Conservation (phyloP, 257 asterid genomes). For the Salvia miltiorrhiza region DNA sequence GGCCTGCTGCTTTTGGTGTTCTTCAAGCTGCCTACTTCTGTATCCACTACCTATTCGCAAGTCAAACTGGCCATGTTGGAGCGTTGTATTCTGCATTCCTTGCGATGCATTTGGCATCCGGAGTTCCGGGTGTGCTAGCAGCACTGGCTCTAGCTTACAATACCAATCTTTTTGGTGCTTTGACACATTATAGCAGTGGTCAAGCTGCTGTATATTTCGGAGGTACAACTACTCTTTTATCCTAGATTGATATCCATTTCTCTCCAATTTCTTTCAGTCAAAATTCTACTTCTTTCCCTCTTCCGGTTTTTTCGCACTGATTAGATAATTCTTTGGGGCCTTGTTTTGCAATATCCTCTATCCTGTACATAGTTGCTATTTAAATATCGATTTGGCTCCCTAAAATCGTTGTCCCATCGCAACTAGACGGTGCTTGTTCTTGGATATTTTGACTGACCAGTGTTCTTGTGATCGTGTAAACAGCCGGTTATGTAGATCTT, state of each 20-base stretch:
- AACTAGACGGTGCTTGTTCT: not conserved
- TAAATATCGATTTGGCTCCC: not conserved
- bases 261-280: not conserved
- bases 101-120: constrained; percentile 91
- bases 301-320: not conserved
- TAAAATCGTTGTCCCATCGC: not conserved
- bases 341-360: not conserved
- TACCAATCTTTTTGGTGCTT: constrained; percentile 86
- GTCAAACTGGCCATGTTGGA: constrained; percentile 96
- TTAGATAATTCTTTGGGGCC: not conserved
- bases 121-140: constrained; percentile 82
- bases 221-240: constrained; percentile 39
- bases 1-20: constrained; percentile 87
- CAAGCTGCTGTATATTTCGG: constrained; percentile 97
- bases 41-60: constrained; percentile 92
- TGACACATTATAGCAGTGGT: constrained; percentile 97
- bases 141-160: constrained; percentile 87
- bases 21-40: constrained; percentile 88
- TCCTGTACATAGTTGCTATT: not conserved
- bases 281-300: not conserved
- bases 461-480: constrained; percentile 22
- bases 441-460: constrained; percentile 15
- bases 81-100: constrained; percentile 93
- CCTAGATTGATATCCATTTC: not conserved
- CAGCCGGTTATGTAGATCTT: constrained; percentile 96